Base-by-base conservation (phyloP, 225 moss, liverwort and hornwort species). In the Sphagnum tenellum region DNA sequence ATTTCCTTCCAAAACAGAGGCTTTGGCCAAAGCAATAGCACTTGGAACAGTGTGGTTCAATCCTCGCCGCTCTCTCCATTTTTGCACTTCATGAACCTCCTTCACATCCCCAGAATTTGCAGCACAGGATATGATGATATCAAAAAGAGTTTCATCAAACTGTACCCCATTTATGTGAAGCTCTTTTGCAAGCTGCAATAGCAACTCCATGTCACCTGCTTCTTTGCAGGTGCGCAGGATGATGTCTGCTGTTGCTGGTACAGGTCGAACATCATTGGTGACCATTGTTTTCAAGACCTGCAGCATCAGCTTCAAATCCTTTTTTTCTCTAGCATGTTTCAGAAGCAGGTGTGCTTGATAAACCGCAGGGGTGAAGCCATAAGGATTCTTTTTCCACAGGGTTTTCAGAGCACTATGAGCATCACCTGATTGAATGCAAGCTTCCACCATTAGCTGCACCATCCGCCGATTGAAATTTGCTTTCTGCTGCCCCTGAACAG, bases 401-500 rank as follows among this genome's bases (percentile, higher is more conserved):
- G 87, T 89, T 64, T 78, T 82, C 45, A 98, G 58, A 12, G 87
- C 89, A 75, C 85, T 86, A 2, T 72, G 67, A 4, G 89, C 65
- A 75, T 89, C 87, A 45, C 87, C 82, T 0, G 81, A 76, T 57
- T 87, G 77, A 57, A 98, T 70, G 71, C 93, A 98, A 61, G 93
- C 89, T 69, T 98, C 82, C 69, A 82, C 78, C 71, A 93, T 82
- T 64, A 87, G 63, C 72, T 86, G 72, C 5, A 89, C 75, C 10
- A 89, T 63, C 5, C 75, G 75, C n/a, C 72, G 70, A 51, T 76
- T 69, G 52, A 83, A 86, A 79, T 98, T 98, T 59, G 75, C 72
- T 70, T 79, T 79, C 82, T 98, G 98, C 62, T 74, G 81, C 49
- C 92, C 85, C 76, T 93, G 90, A 14, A 90, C 93, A 63, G 98